These are phyloP conservation scores for Pseudopithomyces maydicus DNA, from an alignment of 2,329 filamentous ascomycete species.

Conservation along the genomic window DNA sequence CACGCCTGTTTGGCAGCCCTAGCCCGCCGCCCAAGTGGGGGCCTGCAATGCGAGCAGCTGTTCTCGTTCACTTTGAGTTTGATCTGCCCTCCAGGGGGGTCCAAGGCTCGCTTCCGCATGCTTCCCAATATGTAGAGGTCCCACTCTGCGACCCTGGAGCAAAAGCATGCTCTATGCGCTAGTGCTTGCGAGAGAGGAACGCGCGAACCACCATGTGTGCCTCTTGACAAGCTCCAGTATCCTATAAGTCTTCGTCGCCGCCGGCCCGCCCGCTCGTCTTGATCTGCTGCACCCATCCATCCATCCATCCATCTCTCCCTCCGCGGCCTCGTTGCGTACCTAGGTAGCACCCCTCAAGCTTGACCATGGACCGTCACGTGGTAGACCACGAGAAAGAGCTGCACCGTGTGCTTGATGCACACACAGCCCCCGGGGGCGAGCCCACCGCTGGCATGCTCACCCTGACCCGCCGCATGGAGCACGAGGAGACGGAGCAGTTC, in stretches of 20 bases:
- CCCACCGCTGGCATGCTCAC: conserved; percentile 35
- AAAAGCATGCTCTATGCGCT: conserved; percentile 18
- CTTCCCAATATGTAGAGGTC: conserved; percentile 4
- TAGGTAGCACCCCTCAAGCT: conserved; percentile 20
- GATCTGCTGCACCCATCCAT: not conserved
- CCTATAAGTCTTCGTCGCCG: conserved; percentile 15
- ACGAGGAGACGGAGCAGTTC: conserved; percentile 44
- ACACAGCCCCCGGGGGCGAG: conserved; percentile 21
- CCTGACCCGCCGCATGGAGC: conserved; percentile 39
- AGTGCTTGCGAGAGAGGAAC: conserved; percentile 5
- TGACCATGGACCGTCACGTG: conserved; percentile 15
- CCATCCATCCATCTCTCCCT: too few relatives aligned
- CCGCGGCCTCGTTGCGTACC: not conserved
- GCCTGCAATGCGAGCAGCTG: conserved; percentile 15
- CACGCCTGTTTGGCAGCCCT: not conserved
- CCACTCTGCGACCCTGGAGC: conserved; percentile 2
- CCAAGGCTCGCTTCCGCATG: conserved; percentile 20
- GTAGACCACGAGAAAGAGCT: conserved; percentile 32
- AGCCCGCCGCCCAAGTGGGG: conserved; percentile 11
- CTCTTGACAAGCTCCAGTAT: conserved; percentile 3
- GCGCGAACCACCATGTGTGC: not conserved
- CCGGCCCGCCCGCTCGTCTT: not conserved
- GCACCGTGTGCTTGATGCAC: conserved; percentile 20
- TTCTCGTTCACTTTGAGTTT: conserved; percentile 22
- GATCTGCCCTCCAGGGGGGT: conserved; percentile 24